Percentiles rank a stretch among this genome's conserved stretches.
phyloP scores from a whole-genome alignment of 192 early-diverging fungal species.

The Glomus cerebriforme region DNA sequence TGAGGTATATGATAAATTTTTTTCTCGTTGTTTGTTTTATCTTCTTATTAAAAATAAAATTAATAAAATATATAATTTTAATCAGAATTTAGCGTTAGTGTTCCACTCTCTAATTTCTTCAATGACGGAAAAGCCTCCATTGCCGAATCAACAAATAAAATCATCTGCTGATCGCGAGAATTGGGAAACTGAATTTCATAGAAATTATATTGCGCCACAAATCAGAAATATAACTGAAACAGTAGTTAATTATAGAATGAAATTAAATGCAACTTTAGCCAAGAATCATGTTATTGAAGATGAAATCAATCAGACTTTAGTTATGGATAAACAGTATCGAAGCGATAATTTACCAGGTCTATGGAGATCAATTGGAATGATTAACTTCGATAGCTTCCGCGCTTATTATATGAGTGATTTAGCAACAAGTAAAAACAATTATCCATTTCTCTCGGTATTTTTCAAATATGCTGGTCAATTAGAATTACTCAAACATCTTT shows the following conservation, averaged over 20 bases:
- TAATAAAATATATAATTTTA: neutral
- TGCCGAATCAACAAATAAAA: neutral
- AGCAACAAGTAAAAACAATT: neutral
- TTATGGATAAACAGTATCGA: neutral
- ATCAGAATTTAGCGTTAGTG: neutral
- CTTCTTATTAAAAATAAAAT: too few relatives aligned
- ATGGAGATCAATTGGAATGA: neutral
- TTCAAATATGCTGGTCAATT: constrained; percentile 18
- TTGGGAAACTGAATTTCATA: neutral
- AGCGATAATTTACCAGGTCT: neutral
- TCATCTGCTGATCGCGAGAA: neutral
- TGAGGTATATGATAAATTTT: neutral
- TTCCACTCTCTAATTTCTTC: constrained; percentile 17
- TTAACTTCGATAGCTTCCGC: neutral
- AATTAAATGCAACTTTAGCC: neutral
- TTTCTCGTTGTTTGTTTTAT: neutral
- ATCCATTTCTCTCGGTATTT: constrained; percentile 21
- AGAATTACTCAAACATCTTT: neutral
- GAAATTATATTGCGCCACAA: neutral
- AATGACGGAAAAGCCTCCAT: neutral
- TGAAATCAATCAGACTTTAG: constrained; percentile 1
- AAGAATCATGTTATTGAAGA: neutral
- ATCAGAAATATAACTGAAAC: neutral
- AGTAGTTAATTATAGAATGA: neutral
- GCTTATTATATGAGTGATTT: neutral